Evolutionary conservation across 1,284 basidiomycete genomes (phyloP).

Genomic region (Nidula niveotomentosa): DNA sequence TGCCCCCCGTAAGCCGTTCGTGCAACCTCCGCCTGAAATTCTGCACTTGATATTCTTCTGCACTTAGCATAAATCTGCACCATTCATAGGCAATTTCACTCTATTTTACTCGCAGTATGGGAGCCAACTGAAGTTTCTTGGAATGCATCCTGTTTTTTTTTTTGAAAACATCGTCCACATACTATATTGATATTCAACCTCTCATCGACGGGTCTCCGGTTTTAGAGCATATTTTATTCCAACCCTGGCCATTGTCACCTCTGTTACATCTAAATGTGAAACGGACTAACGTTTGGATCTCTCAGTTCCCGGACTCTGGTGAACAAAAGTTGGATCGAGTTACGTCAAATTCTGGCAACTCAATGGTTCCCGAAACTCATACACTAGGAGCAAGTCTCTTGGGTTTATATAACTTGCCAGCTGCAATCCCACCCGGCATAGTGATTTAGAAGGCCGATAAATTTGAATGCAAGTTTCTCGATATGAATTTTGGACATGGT

Average conservation of each 20-base stretch:
- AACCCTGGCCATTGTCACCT: neutral
- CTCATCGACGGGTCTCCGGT: slow-evolving; percentile 2
- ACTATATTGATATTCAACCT: slow-evolving; percentile 1
- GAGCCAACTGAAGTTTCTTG: slow-evolving; percentile 1
- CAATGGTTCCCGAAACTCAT: slow-evolving; percentile 1
- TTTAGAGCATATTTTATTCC: slow-evolving; percentile 7
- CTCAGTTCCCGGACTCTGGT: neutral
- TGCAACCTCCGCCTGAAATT: slow-evolving; percentile 3
- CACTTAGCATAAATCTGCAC: neutral
- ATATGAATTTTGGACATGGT: neutral
- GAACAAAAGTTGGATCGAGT: neutral
- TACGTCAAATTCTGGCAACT: neutral
- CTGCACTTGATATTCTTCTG: slow-evolving; percentile 3
- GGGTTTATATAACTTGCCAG: neutral
- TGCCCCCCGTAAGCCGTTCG: neutral
- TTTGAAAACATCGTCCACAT: slow-evolving; percentile 1
- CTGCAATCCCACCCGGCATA: neutral
- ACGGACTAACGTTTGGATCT: slow-evolving; percentile 7
- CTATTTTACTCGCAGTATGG: slow-evolving; percentile 3
- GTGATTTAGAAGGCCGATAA: neutral
- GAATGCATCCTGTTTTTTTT: slow-evolving; percentile 4
- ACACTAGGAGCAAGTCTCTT: neutral
- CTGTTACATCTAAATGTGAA: slow-evolving; percentile 5
- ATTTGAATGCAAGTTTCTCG: neutral
- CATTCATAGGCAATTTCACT: neutral